These are phyloP conservation scores for Phytopythium chamaehyphon DNA, from an alignment of 352 stramenopile genomes.

Conservation along the genomic window DNA sequence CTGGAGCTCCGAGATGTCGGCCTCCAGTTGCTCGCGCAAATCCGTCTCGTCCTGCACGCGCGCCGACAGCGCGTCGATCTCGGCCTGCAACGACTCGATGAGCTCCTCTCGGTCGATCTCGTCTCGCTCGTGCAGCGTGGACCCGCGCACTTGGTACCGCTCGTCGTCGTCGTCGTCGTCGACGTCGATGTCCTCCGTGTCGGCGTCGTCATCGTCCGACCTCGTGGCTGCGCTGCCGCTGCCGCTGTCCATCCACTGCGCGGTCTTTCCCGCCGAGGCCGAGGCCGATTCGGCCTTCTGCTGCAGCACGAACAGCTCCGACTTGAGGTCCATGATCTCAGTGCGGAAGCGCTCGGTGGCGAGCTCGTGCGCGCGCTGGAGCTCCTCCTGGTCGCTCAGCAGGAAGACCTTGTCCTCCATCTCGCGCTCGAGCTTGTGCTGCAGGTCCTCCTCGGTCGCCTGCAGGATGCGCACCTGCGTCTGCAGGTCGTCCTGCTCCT, in stretches of 20 bases:
- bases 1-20: slow-evolving; percentile 49
- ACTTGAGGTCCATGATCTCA: slow-evolving; percentile 85
- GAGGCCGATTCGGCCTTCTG: slow-evolving; percentile 49
- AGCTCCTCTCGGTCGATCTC: slow-evolving; percentile 54
- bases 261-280: slow-evolving; percentile 10
- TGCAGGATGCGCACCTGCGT: slow-evolving; percentile 82
- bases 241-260: slow-evolving; percentile 8
- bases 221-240: slow-evolving; percentile 31
- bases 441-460: slow-evolving; percentile 70
- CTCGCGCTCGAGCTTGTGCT: slow-evolving; percentile 81
- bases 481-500: slow-evolving; percentile 72
- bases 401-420: slow-evolving; percentile 87
- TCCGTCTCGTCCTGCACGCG: slow-evolving; percentile 68
- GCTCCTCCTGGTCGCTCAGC: slow-evolving; percentile 77
- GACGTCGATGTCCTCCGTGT: slow-evolving; percentile 21
- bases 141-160: slow-evolving; percentile 27
- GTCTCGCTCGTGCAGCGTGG: slow-evolving; percentile 57
- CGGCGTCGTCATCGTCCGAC: slow-evolving; percentile 15
- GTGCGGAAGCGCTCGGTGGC: slow-evolving; percentile 72
- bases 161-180: slow-evolving; percentile 23
- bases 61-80: slow-evolving; percentile 60
- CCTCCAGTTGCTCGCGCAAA: slow-evolving; percentile 44
- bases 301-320: slow-evolving; percentile 71
- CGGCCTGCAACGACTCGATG: slow-evolving; percentile 61
- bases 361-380: slow-evolving; percentile 75